A percentile compares a stretch with the other conserved stretches of the same genome.
Conservation (phyloP, 495 filamentous ascomycete genomes). For the Rhypophila decipiens region DNA sequence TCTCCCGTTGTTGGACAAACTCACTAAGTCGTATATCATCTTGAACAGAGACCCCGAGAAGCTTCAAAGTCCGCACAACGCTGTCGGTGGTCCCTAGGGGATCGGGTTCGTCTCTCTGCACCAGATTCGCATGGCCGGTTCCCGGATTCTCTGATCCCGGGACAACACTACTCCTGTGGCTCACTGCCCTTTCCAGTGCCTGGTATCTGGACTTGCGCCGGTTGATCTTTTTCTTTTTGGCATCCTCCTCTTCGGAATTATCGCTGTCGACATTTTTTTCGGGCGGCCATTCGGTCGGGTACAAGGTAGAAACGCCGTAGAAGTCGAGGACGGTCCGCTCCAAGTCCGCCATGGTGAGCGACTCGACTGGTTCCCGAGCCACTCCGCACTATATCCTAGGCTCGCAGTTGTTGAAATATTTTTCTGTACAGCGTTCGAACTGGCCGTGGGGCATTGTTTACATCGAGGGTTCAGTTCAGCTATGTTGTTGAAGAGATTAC, state of each 20-base stretch:
- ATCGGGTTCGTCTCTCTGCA: conserved; percentile 86
- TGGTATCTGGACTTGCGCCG: conserved; percentile 75
- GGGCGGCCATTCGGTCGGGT: conserved; percentile 78
- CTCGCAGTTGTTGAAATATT: too few relatives aligned
- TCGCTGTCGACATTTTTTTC: conserved; percentile 68
- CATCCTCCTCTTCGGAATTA: conserved; percentile 58
- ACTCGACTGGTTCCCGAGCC: too few relatives aligned
- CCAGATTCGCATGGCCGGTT: conserved; percentile 63
- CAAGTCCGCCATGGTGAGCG: conserved; percentile 48
- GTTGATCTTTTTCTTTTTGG: conserved; percentile 43
- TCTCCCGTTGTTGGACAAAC: conserved; percentile 20
- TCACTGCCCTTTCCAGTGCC: conserved; percentile 67
- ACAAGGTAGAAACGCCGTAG: conserved; percentile 77
- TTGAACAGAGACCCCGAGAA: conserved; percentile 72
- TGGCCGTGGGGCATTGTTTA: too few relatives aligned
- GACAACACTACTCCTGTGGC: conserved; percentile 56
- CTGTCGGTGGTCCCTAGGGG: conserved; percentile 75
- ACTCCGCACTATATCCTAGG: too few relatives aligned
- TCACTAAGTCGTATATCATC: conserved; percentile 73
- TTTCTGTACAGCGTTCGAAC: too few relatives aligned
- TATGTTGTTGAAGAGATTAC: too few relatives aligned
- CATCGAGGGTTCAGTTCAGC: too few relatives aligned
- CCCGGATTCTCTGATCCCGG: conserved; percentile 63
- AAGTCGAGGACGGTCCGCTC: conserved; percentile 76
- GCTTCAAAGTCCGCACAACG: conserved; percentile 73